A percentile compares a stretch with the other conserved stretches of the same genome.
These are phyloP conservation scores for Keithomyces neogunnii DNA, from an alignment of 2,329 filamentous ascomycete genomes.

Conservation along the genomic window DNA sequence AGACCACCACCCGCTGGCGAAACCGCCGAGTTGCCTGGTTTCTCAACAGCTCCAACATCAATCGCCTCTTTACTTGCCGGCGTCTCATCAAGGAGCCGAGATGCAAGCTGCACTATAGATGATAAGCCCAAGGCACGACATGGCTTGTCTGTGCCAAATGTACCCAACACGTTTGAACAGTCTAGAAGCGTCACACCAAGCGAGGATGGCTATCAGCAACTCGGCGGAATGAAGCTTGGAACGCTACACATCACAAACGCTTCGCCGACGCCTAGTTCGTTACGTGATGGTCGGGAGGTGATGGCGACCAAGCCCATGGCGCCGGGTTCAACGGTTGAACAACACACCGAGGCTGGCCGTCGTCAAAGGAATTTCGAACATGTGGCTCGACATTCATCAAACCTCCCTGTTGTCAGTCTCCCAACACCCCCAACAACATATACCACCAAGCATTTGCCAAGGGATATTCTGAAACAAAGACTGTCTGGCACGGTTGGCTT, in stretches of 20 bases:
- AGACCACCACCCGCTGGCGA: constrained; percentile 19
- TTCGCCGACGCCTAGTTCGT: constrained; percentile 36
- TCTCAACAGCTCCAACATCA: neutral
- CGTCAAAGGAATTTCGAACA: no score
- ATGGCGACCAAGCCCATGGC: neutral
- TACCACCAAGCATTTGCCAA: no score
- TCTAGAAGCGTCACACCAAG: constrained; percentile 30
- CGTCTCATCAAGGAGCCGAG: neutral
- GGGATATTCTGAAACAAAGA: neutral
- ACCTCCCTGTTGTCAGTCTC: no score
- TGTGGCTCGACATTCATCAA: no score
- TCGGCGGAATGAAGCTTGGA: constrained; percentile 54
- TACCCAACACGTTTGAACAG: constrained; percentile 8
- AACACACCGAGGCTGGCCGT: neutral
- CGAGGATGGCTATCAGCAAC: constrained; percentile 49
- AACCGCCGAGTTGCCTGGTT: constrained; percentile 12
- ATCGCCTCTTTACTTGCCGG: neutral
- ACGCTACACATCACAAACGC: constrained; percentile 56
- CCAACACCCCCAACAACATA: no score
- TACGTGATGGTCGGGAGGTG: neutral
- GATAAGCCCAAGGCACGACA: constrained; percentile 9
- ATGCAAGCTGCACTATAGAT: no score
- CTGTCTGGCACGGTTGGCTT: neutral
- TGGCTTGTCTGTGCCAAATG: constrained; percentile 25
- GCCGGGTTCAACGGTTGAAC: neutral